Base-by-base conservation (phyloP, 1,284 basidiomycete genomes). In the Laetiporus sulphureus region DNA sequence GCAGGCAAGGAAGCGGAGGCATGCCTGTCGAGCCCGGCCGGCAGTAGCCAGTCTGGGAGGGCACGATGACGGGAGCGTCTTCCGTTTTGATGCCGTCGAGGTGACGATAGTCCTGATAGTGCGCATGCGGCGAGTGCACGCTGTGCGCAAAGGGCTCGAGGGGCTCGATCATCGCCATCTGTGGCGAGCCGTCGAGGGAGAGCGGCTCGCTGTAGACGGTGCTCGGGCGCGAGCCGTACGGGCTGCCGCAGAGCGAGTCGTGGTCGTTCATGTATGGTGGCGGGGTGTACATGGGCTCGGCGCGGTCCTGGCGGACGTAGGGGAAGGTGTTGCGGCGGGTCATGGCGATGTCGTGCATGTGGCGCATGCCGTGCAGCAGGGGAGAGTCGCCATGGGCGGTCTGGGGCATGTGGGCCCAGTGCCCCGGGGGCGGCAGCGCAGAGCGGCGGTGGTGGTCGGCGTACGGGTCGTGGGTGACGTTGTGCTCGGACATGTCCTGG, bases 251-350 rank as follows among this genome's bases (percentile, higher is more conserved):
- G 43, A 61, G 47, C 40, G 59, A 59, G 40, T 66, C 62, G 50
- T 56, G 56, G 43, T 65, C 63, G 41, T 54, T 57, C 45, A 62
- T 56, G 56, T 62, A 65, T 20, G 59, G 54, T 18, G 59, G 53
- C 18, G 51, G 52, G 33, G 59, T 60, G 48, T 63, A 61, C 37
- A 62, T 58, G 46, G 71, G 64, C 42, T 73, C 71, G 36, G 56
- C 59, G 40, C 72, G 70, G 61, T 86, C 83, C 45, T 81, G 76
- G 30, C 80, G 71, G 41, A 83, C 79, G 55, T 79, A 80, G 37
- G 83, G 83, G 61, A 77, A 86, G 3, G 83, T 85, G 5, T 79
- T 78, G 41, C 83, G 69, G 36, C 83, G 77, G 41, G 70, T 65
- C 45, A 75, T 69, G 32, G 66, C 57, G 50, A 73, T 68, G 40